Evolutionary conservation across 2,329 filamentous ascomycete genomes (phyloP), one percentile per base, ranked within the genome.

Genomic region (Didymella sp.): DNA sequence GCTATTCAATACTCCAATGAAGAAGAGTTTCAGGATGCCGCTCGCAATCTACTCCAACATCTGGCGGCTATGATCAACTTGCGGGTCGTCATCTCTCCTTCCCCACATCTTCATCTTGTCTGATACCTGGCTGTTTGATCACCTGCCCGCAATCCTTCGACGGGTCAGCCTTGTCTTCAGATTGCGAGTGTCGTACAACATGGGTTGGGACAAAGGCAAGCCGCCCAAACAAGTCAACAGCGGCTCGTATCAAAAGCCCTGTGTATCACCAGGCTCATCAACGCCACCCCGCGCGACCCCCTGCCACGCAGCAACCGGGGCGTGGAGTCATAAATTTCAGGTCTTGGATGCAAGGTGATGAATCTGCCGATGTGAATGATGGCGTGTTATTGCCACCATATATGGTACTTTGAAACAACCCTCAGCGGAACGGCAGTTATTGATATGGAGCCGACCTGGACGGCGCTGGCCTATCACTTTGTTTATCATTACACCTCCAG

Each of bases 101-200:
- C 52, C 44, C 44, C 43, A 50, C 46, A 41, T 12, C 27, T 38
- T 31, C 48, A 48, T 31, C 17, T 47, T 38, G 38, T 56, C 37
- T 51, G 17, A 56, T 37, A 38, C 28, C 6, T 21, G 37, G n/a
- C 24, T 43, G 48, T 57, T 51, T 57, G 54, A 48, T 51, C 47
- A 42, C 25, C 28, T 35, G n/a, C 43, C 19, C 28, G 22, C 28
- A 22, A 31, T 37, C 37, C 30, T 27, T 48, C 7, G 24, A 37
- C 33, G 38, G 31, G 19, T 27, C 38, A 43, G 43, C 24, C 48
- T 37, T 49, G 37, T 35, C 13, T 24, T 30, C 24, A 37, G 5
- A n/a, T n/a, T 22, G 22, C 37, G 31, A 27, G 11, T 24, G 2
- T 8, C 30, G 19, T 21, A 48, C 24, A 31, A 44, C 19, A 31